These are phyloP conservation scores for Phaeosphaeriaceae sp. DNA, from an alignment of 2,329 filamentous ascomycete species.

Conservation along the genomic window DNA sequence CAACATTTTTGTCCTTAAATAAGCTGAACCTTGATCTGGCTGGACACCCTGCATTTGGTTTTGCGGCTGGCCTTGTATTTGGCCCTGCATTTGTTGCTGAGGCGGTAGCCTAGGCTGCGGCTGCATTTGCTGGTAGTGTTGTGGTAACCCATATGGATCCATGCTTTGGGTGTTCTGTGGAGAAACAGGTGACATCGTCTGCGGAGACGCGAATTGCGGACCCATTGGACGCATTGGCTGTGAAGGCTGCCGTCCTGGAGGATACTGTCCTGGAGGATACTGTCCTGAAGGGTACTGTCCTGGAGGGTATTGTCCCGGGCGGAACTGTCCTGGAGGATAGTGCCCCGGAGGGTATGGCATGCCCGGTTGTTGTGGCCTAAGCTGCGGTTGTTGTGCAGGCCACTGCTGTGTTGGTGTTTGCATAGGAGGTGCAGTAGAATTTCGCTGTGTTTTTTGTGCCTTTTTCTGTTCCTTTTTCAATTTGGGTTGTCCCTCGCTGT, in stretches of 20 bases:
- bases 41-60: constrained; percentile 2
- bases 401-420: constrained; percentile 19
- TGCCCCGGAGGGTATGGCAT: constrained; percentile 22
- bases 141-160: constrained; percentile 17
- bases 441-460: constrained; percentile 37
- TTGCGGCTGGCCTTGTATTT: constrained; percentile 1
- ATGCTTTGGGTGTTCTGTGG: constrained; percentile 18
- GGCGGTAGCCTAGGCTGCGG: constrained; percentile 11
- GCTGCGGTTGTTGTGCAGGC: constrained; percentile 24
- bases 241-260: constrained; percentile 10
- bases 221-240: constrained; percentile 21
- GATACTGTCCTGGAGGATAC: constrained; percentile 12
- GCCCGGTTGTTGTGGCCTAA: constrained; percentile 23
- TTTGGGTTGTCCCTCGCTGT: constrained; percentile 45
- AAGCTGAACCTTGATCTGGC: constrained; percentile 28
- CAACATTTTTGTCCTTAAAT: constrained; percentile 28
- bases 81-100: constrained; percentile 10
- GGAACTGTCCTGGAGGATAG: constrained; percentile 4
- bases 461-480: constrained; percentile 48
- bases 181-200: constrained; percentile 17
- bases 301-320: constrained; percentile 16
- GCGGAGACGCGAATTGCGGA: constrained; percentile 13
- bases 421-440: constrained; percentile 22
- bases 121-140: constrained; percentile 16
- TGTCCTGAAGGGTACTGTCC: constrained; percentile 3